phyloP scores from a whole-genome alignment of 2,329 filamentous ascomycete species.

The Exophiala aquamarina region DNA sequence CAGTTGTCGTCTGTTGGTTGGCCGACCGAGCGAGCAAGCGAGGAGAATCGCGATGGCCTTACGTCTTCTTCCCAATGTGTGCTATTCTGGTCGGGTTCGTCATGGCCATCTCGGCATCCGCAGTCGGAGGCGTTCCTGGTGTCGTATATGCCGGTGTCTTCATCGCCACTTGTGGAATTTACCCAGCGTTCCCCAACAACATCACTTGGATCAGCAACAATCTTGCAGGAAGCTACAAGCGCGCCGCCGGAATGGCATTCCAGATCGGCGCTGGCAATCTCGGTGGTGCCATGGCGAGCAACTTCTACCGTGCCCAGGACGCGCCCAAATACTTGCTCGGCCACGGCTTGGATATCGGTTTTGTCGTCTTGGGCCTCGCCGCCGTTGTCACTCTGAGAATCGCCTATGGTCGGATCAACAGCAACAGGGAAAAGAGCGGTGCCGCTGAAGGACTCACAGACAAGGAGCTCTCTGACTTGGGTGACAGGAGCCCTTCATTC shows the following conservation, averaged over 20 bases:
- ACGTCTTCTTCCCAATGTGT: conserved; percentile 55
- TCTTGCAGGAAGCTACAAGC: conserved; percentile 55
- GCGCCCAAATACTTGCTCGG: conserved; percentile 52
- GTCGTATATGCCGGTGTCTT: conserved; percentile 51
- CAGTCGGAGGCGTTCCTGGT: conserved; percentile 36
- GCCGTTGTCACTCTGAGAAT: conserved; percentile 46
- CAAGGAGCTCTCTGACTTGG: conserved; percentile 58
- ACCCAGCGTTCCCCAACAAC: conserved; percentile 46
- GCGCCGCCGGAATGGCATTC: conserved; percentile 63
- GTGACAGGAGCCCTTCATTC: conserved; percentile 64
- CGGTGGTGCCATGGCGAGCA: conserved; percentile 63
- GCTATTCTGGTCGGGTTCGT: conserved; percentile 59
- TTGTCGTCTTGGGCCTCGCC: conserved; percentile 48
- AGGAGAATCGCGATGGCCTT: conserved; percentile 43
- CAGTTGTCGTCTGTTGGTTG: conserved; percentile 51
- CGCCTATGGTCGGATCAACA: conserved; percentile 60
- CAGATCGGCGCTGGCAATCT: conserved; percentile 53
- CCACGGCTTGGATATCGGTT: conserved; percentile 52
- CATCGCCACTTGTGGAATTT: conserved; percentile 48
- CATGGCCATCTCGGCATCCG: conserved; percentile 44
- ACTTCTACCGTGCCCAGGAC: conserved; percentile 63
- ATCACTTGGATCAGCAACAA: conserved; percentile 62
- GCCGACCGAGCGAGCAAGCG: conserved; percentile 56
- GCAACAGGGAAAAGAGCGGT: conserved; percentile 52
- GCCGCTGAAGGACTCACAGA: conserved; percentile 42